A percentile compares a stretch with the other conserved stretches of the same genome.
phyloP scores from a whole-genome alignment of 371 early-diverging fungal species.

The Rhizopus arrhizus region DNA sequence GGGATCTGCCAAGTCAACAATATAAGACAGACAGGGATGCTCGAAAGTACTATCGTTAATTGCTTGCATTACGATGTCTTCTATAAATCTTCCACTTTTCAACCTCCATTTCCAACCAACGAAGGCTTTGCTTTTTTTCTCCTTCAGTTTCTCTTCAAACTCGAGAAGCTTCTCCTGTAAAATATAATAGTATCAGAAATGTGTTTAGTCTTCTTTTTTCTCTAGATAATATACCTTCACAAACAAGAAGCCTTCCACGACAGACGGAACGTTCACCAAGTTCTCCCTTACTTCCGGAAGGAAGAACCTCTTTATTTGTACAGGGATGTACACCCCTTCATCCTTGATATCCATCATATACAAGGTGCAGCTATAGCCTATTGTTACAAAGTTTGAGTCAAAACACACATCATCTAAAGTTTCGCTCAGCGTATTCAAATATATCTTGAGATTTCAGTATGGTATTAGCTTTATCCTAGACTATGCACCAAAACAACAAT shows the following conservation, averaged over 20 bases:
- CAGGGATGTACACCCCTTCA: slow-evolving; percentile 7
- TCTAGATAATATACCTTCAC: slow-evolving; percentile 3
- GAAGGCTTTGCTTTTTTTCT: too few relatives aligned
- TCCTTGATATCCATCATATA: slow-evolving; percentile 6
- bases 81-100: slow-evolving; percentile 13
- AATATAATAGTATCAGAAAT: not conserved
- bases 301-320: slow-evolving; percentile 3
- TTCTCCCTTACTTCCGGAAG: slow-evolving; percentile 1
- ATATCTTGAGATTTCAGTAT: too few relatives aligned
- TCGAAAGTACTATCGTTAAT: slow-evolving; percentile 8
- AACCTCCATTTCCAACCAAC: slow-evolving; percentile 15
- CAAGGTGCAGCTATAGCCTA: slow-evolving; percentile 1
- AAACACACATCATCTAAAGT: not conserved
- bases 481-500: too few relatives aligned
- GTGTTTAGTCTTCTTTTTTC: not conserved
- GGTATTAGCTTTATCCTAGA: too few relatives aligned
- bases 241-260: slow-evolving; percentile 3
- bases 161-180: not conserved
- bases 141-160: not conserved
- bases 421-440: too few relatives aligned
- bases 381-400: not conserved
- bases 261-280: slow-evolving; percentile 4
- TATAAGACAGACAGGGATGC: slow-evolving; percentile 15
- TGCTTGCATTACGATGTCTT: slow-evolving; percentile 12
- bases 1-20: slow-evolving; percentile 14